Percentiles rank a stretch among this genome's conserved stretches.
phyloP scores from a whole-genome alignment of 2,329 filamentous ascomycete species.

The Trichophyton equinum region DNA sequence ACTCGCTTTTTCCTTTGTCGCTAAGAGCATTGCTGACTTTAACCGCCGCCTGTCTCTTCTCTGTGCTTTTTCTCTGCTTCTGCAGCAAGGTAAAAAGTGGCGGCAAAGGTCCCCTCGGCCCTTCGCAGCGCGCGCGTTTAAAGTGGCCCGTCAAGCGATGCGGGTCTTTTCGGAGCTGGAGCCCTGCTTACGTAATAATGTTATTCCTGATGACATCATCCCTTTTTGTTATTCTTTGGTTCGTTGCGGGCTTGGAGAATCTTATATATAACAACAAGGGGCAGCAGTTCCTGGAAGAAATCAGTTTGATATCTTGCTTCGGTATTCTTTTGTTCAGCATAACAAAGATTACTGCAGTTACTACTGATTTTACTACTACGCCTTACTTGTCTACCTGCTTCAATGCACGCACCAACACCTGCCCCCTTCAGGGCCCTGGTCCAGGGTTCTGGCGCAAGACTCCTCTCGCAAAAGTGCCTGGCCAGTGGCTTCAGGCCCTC shows the following conservation, averaged over 20 bases:
- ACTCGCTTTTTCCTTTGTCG: neutral
- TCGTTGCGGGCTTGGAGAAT: neutral
- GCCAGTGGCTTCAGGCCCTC: constrained; percentile 3
- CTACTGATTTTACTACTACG: neutral
- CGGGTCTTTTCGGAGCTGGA: neutral
- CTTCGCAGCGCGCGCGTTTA: neutral
- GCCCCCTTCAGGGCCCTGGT: constrained; percentile 7
- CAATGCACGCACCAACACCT: constrained; percentile 5
- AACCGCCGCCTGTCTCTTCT: neutral
- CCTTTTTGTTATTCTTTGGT: neutral
- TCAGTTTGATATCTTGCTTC: neutral
- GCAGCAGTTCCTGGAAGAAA: neutral
- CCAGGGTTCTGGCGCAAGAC: constrained; percentile 8
- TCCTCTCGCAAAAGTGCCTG: constrained; percentile 11
- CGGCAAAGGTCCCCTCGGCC: neutral
- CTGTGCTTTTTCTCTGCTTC: neutral
- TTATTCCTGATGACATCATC: neutral
- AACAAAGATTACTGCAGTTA: neutral
- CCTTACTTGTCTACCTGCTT: neutral
- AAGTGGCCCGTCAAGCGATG: neutral
- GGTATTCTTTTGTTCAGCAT: neutral
- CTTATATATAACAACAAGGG: neutral
- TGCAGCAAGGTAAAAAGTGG: neutral
- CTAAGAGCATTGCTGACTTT: neutral
- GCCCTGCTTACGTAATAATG: neutral